Evolutionary conservation across 164 flowering plant species (phyloP).

Genomic region (Malania oleifera): DNA sequence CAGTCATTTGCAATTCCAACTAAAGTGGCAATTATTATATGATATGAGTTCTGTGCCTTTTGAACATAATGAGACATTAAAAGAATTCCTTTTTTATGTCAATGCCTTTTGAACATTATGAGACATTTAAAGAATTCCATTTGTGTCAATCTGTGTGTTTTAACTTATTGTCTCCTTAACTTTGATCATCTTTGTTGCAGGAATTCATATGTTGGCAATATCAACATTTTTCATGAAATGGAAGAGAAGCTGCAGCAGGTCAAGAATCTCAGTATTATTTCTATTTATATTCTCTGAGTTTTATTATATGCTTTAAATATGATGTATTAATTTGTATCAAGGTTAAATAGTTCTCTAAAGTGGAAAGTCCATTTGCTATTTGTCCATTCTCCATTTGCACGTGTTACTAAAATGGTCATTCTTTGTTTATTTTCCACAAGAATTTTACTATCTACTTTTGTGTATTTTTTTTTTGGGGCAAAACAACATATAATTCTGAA

Average conservation of each 20-base stretch:
- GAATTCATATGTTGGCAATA: constrained; percentile 79
- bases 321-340: too few relatives aligned
- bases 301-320: background rate
- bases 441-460: too few relatives aligned
- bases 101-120: background rate
- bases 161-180: constrained; percentile 2
- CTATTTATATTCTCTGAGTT: background rate
- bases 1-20: too few relatives aligned
- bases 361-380: background rate
- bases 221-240: constrained; percentile 61
- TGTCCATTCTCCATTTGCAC: background rate
- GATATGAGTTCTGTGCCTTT: background rate
- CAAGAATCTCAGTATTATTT: constrained; percentile 6
- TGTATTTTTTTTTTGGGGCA: too few relatives aligned
- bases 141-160: background rate
- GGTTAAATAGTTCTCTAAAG: too few relatives aligned
- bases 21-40: background rate
- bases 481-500: too few relatives aligned
- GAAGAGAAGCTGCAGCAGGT: constrained; percentile 86
- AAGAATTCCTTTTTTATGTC: background rate
- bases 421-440: too few relatives aligned
- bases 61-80: too few relatives aligned
- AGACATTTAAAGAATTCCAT: too few relatives aligned
- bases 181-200: constrained; percentile 36
- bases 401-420: too few relatives aligned